Evolutionary conservation across 306 rosid species (phyloP), one percentile per base, ranked within the genome.

Genomic region (Ochetophila trinervis): DNA sequence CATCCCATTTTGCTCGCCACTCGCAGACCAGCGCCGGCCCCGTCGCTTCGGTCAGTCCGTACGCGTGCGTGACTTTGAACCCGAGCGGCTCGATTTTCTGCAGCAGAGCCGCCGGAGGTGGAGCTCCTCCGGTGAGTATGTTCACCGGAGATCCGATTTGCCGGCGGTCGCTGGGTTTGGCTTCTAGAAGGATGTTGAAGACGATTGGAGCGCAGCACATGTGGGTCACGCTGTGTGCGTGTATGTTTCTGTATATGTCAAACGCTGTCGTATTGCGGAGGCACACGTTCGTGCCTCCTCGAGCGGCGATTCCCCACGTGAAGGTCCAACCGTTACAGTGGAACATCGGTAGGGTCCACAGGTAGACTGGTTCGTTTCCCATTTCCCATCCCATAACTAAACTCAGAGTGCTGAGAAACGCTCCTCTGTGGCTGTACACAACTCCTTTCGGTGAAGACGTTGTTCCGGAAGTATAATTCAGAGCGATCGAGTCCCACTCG

Each of bases 251-350:
- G 73, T 82, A 85, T 17, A 92, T 92, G 60, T 92, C 83, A 11
- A 5, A 2, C 1, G 98, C 95, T 0, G 75, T 40, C 2, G 81
- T 59, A 74, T 76, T 82, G 7, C 98, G 77, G 44, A 92, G 76
- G 54, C 98, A 92, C 5, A 92, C 65, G 17, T 87, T 92, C 1
- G 96, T 89, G 0, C 98, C 98, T 0, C 98, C 98, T 0, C 98
- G 89, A 0, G 98, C 98, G 0, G 96, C 98, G 10, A 87, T 78
- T 0, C 98, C 98, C 98, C 98, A 92, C 0, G 96, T 80, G 83
- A 92, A 92, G 19, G 98, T 92, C 98, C 98, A 92, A 0, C 98
- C 98, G 45, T 92, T 92, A 53, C 98, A 92, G 14, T 92, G 98
- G 78, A 92, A 92, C 96, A 92, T 89, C 0, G 98, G 98, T 0